A percentile compares a stretch with the other conserved stretches of the same genome.
Evolutionary conservation across 805 yeast species (phyloP).

Genomic region (Saturnispora silvae): DNA sequence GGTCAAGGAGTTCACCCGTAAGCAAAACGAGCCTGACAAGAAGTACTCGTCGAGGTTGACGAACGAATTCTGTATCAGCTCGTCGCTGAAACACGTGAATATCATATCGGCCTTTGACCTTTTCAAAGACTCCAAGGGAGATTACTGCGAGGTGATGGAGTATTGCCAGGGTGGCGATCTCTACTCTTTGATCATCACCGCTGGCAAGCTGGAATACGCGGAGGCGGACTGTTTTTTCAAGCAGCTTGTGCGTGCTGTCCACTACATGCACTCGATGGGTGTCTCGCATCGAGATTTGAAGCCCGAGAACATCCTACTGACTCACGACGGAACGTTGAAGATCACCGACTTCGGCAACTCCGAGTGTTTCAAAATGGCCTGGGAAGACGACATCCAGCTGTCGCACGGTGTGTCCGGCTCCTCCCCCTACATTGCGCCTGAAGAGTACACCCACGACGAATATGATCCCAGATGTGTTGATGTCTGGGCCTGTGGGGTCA

Average conservation of each 20-base stretch:
- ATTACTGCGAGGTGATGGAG: slow-evolving; percentile 79
- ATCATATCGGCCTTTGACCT: slow-evolving; percentile 70
- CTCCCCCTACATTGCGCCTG: slow-evolving; percentile 87
- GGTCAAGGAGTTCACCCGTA: slow-evolving; percentile 73
- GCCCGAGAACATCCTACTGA: slow-evolving; percentile 73
- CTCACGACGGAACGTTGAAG: slow-evolving; percentile 62
- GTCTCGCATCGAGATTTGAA: slow-evolving; percentile 84
- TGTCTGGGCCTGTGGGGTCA: slow-evolving; percentile 90
- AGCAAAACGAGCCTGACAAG: slow-evolving; percentile 50
- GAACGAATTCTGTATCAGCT: slow-evolving; percentile 73
- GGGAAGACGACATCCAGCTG: slow-evolving; percentile 64
- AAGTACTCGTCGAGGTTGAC: slow-evolving; percentile 66
- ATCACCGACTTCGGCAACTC: slow-evolving; percentile 85
- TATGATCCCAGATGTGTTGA: slow-evolving; percentile 80
- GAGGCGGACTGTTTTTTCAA: slow-evolving; percentile 87
- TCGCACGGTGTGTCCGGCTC: slow-evolving; percentile 78
- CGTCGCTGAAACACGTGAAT: slow-evolving; percentile 66
- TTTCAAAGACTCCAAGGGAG: slow-evolving; percentile 72
- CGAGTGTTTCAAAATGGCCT: slow-evolving; percentile 75
- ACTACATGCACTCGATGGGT: slow-evolving; percentile 84
- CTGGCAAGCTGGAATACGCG: slow-evolving; percentile 67
- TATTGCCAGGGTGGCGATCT: slow-evolving; percentile 76
- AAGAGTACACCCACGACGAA: slow-evolving; percentile 52
- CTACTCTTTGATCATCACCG: slow-evolving; percentile 60
- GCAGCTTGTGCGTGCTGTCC: slow-evolving; percentile 73